phyloP scores from a whole-genome alignment of 768 basidiomycete genomes.

The Boletus tylopilopsis region DNA sequence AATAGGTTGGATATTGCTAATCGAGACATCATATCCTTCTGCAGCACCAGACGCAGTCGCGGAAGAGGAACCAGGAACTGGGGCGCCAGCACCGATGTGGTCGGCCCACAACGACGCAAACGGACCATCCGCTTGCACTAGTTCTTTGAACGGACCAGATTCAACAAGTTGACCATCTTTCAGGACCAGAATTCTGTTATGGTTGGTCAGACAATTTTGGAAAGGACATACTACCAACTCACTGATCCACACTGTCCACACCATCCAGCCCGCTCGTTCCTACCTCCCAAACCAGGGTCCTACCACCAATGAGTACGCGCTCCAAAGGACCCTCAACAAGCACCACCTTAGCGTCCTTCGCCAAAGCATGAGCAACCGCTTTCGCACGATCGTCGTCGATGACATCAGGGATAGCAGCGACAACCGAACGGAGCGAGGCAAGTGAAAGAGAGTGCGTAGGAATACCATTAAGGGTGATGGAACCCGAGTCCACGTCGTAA shows the following conservation, averaged over 20 bases:
- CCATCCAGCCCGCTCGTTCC: conserved; percentile 31
- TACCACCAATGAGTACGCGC: conserved; percentile 11
- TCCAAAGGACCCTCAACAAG: conserved; percentile 27
- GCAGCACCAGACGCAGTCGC: conserved; percentile 22
- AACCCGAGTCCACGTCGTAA: conserved; percentile 81
- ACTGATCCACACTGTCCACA: conserved; percentile 61
- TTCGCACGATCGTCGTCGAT: conserved; percentile 23
- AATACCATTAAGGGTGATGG: conserved; percentile 80
- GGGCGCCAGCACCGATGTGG: conserved; percentile 60
- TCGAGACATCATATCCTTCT: conserved; percentile 26
- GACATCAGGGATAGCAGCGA: conserved; percentile 92
- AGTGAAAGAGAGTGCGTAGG: conserved; percentile 89
- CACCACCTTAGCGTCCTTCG: conserved; percentile 24
- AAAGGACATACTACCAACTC: conserved; percentile 21
- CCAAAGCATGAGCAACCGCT: conserved; percentile 23
- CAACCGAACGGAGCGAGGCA: conserved; percentile 67
- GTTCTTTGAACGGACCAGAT: conserved; percentile 73
- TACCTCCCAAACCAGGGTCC: conserved; percentile 29
- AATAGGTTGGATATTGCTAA: conserved; percentile 16
- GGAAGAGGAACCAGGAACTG: conserved; percentile 32
- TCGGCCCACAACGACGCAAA: conserved; percentile 91
- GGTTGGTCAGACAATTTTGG: background rate
- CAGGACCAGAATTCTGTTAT: conserved; percentile 77
- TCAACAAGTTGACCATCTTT: conserved; percentile 89
- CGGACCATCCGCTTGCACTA: conserved; percentile 64